Conservation (phyloP, 2,329 filamentous ascomycete species). For the Xylariaceae sp. region DNA sequence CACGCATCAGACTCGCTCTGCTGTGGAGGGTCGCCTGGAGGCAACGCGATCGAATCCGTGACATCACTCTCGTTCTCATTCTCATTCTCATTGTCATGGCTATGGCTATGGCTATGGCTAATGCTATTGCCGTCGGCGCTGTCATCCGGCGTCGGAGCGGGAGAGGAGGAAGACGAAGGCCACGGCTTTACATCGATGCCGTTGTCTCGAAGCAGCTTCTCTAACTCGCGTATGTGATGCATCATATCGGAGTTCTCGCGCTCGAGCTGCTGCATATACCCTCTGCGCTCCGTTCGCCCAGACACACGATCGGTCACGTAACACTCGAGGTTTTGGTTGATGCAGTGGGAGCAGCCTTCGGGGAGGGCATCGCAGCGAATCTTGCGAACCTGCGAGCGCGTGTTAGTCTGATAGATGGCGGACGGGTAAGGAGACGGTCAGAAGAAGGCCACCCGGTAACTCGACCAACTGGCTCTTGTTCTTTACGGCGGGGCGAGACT, state of each 20-base stretch:
- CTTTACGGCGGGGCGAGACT: neutral
- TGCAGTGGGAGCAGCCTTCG: constrained; percentile 77
- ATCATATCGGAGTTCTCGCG: constrained; percentile 64
- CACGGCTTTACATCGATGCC: constrained; percentile 57
- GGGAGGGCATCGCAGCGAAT: constrained; percentile 79
- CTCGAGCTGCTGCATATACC: constrained; percentile 73
- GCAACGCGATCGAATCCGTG: constrained; percentile 22
- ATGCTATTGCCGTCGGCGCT: constrained; percentile 22
- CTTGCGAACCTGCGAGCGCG: constrained; percentile 58
- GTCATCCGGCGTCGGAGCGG: constrained; percentile 28
- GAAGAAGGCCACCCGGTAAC: neutral
- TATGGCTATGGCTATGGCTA: no score
- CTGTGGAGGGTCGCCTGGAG: constrained; percentile 23
- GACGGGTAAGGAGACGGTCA: neutral
- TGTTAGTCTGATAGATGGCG: constrained; percentile 17
- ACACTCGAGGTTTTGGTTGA: constrained; percentile 70
- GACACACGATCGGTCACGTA: constrained; percentile 84
- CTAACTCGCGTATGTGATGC: constrained; percentile 61
- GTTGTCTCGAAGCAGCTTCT: constrained; percentile 56
- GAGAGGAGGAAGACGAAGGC: constrained; percentile 33
- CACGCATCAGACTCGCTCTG: constrained; percentile 30
- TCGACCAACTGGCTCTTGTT: neutral
- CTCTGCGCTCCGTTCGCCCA: constrained; percentile 70
- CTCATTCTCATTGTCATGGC: no score
- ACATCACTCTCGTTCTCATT: constrained; percentile 8